Evolutionary conservation across 2,329 filamentous ascomycete species (phyloP), one percentile per base, ranked within the genome.

Genomic region (Alternaria hordeiaustralica): DNA sequence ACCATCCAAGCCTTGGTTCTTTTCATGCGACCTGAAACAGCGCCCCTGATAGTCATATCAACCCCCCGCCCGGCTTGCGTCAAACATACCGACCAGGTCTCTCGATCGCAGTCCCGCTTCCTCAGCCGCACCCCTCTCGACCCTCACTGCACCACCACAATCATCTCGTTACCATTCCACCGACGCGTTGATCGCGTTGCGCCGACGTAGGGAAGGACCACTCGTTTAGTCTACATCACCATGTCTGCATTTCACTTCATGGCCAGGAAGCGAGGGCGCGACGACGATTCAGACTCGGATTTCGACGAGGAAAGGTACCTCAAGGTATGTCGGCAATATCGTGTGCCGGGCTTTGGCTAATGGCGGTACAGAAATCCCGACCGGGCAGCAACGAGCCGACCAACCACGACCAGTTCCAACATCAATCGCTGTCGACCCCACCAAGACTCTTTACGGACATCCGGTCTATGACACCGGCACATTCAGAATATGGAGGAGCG

Each of bases 21-120:
- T 65, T 68, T 71, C 64, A 71, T 73, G 69, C 71, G 64, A 71
- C 69, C 72, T 78, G 76, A 78, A 78, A 78, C 76, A 67, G 55
- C 68, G 71, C 75, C 75, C 76, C 76, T 78, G 73, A 72, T 71
- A 64, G 63, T 58, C 66, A 61, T 55, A 66, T 65, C 60, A 28
- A 62, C 51, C 63, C 63, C 72, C 70, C 67, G 68, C 63, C 66
- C 68, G 26, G 55, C 55, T 66, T 70, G 72, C 65, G 68, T 75
- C 73, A 74, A 76, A 73, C 71, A 72, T 69, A 73, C 72, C 71
- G 70, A 63, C 63, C 44, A 59, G 65, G 68, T 66, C 61, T 67
- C 58, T 59, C 62, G 46, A 63, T 57, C 56, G 54, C 66, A 55
- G 47, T 57, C 65, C 63, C 63, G 62, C 30, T 55, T 61, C 55